Percentiles rank a stretch among this genome's conserved stretches.
These are phyloP conservation scores for Sequoia sempervirens DNA, from an alignment of 75 land plant genomes.

Conservation along the genomic window DNA sequence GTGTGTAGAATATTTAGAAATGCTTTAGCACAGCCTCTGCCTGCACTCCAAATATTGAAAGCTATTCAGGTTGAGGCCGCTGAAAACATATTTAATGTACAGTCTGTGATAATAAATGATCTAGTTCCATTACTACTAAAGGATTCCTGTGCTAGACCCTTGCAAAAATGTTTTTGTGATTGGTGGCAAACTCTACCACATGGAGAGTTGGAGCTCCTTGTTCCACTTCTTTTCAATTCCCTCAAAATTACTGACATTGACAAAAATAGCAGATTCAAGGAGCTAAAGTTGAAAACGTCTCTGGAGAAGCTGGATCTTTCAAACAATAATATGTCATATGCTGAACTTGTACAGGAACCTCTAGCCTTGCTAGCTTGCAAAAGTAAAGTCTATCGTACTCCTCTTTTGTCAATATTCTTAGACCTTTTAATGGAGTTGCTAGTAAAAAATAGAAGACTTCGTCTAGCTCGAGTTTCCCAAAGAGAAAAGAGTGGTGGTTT, in stretches of 20 bases:
- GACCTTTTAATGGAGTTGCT: conserved; percentile 39
- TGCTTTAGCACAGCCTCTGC: conserved; percentile 28
- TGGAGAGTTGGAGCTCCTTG: conserved; percentile 10
- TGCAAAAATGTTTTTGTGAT: conserved; percentile 33
- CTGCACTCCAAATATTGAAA: conserved; percentile 17
- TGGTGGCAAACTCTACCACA: conserved; percentile 33
- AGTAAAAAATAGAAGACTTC: conserved; percentile 21
- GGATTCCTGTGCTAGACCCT: conserved; percentile 20
- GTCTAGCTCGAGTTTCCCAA: conserved; percentile 18
- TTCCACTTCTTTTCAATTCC: conserved; percentile 20
- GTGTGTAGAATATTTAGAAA: conserved; percentile 20
- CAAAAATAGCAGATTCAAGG: not conserved
- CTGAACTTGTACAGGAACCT: conserved; percentile 32
- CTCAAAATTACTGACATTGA: not conserved
- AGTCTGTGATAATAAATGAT: conserved; percentile 19
- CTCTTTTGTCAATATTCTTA: conserved; percentile 26
- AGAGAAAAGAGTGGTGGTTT: not conserved
- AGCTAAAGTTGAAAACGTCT: not conserved
- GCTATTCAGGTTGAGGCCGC: conserved; percentile 23
- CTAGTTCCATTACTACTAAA: conserved; percentile 39
- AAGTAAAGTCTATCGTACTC: conserved; percentile 25
- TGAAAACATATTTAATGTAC: conserved; percentile 11
- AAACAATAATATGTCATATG: not conserved
- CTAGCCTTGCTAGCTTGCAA: conserved; percentile 35
- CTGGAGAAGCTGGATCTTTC: not conserved